phyloP scores from a whole-genome alignment of 2,329 filamentous ascomycete species.

The Ceratocystis ficicola region DNA sequence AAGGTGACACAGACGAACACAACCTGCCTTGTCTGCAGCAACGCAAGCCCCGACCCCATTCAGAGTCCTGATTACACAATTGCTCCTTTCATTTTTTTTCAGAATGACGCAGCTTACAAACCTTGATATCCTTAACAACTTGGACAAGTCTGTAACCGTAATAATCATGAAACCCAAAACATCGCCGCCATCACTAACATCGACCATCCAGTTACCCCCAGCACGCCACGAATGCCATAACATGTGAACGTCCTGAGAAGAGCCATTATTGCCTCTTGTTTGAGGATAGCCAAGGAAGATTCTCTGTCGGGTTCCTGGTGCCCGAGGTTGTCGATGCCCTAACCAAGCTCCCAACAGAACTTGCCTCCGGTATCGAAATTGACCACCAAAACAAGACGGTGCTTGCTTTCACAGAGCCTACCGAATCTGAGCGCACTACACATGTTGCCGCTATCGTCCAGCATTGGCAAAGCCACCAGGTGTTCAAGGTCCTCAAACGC shows the following conservation, averaged over 20 bases:
- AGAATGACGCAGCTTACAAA: constrained; percentile 26
- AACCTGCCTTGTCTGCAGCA: neutral
- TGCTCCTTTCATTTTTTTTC: neutral
- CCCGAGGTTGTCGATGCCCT: constrained; percentile 40
- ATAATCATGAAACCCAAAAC: too few relatives aligned
- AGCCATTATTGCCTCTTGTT: constrained; percentile 55
- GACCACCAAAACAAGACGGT: constrained; percentile 50
- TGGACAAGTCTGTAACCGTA: constrained; percentile 39
- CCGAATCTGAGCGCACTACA: constrained; percentile 50
- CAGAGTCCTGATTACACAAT: neutral
- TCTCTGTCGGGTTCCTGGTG: constrained; percentile 51
- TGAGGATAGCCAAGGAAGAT: constrained; percentile 49
- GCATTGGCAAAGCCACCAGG: constrained; percentile 56
- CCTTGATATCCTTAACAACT: constrained; percentile 42
- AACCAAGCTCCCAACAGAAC: constrained; percentile 34
- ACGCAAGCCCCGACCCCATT: neutral
- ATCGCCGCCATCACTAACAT: neutral
- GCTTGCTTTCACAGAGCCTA: constrained; percentile 46
- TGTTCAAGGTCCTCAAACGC: constrained; percentile 61
- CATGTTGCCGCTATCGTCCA: constrained; percentile 44
- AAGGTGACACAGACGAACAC: neutral
- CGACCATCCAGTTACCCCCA: constrained; percentile 58
- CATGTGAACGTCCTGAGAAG: constrained; percentile 44
- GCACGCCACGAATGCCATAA: constrained; percentile 46
- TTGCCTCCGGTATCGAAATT: constrained; percentile 50